phyloP scores from a whole-genome alignment of 768 basidiomycete genomes.

The Hypsizygus marmoreus region DNA sequence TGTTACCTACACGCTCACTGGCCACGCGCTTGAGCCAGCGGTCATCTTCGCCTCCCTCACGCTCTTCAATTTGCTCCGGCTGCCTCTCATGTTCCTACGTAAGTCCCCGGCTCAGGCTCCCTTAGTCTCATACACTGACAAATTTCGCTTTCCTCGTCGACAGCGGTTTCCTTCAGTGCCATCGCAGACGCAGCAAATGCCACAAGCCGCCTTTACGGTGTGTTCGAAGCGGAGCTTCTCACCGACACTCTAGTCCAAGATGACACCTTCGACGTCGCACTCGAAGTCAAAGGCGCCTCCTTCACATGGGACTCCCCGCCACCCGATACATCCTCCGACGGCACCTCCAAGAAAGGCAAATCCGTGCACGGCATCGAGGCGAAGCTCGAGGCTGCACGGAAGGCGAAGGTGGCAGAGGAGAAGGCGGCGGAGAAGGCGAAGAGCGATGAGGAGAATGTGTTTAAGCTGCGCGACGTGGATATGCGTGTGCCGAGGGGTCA shows the following conservation, averaged over 20 bases:
- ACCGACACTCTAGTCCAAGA: conserved; percentile 60
- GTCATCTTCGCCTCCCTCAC: conserved; percentile 84
- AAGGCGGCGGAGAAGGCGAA: conserved; percentile 19
- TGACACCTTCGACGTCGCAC: conserved; percentile 55
- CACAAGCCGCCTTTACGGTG: conserved; percentile 68
- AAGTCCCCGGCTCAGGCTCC: conserved; percentile 20
- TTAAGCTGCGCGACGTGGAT: conserved; percentile 65
- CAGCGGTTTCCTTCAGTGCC: conserved; percentile 72
- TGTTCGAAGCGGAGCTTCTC: conserved; percentile 83
- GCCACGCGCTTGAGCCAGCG: conserved; percentile 68
- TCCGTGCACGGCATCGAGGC: conserved; percentile 5
- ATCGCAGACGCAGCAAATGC: conserved; percentile 87
- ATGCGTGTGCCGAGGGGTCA: conserved; percentile 74
- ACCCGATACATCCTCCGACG: conserved; percentile 39
- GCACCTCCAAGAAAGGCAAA: conserved; percentile 34
- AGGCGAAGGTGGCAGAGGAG: conserved; percentile 24
- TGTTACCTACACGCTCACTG: conserved; percentile 74
- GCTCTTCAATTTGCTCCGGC: conserved; percentile 78
- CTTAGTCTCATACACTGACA: conserved; percentile 11
- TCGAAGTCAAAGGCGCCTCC: conserved; percentile 66
- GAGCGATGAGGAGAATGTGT: conserved; percentile 46
- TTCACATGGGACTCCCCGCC: conserved; percentile 90
- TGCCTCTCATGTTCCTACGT: conserved; percentile 80
- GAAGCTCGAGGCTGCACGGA: too few relatives aligned
- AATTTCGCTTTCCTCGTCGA: conserved; percentile 1